Evolutionary conservation across 2,329 filamentous ascomycete genomes (phyloP), one percentile per base, ranked within the genome.

Genomic region (Decorospora gaudefroyi): DNA sequence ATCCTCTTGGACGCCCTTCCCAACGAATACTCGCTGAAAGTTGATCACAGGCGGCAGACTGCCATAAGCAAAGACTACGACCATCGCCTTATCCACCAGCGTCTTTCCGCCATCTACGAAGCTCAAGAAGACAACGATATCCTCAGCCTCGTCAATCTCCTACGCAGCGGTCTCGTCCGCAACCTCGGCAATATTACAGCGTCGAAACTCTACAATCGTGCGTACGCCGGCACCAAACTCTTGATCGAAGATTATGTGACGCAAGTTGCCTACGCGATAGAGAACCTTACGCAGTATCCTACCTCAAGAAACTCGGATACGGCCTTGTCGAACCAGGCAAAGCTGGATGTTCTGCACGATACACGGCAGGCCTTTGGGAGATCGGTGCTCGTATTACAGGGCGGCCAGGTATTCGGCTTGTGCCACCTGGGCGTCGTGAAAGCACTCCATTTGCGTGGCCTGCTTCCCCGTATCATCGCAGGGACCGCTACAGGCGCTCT

Each of bases 361-460:
- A 90, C 90, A 7, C 80, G 91, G 8, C 89, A 93, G 67, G 88
- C 90, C 0, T 95, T 95, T 71, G 92, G 91, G 7, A 80, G 90
- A 53, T 93, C 86, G 42, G 90, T 88, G 1, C 77, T 96, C 16
- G 86, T 96, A 4, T 72, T 96, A 1, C 90, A 96, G 67, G 91
- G 91, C 33, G 91, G 92, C 10, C 88, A 90, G 28, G 92, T 95
- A 45, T 96, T 96, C 61, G 91, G 91, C 2, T 74, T 96, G 7
- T 96, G 89, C 60, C 92, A 96, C 69, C 70, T 96, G 4, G 91
- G 91, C 5, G 90, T 96, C 4, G 88, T 95, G 26, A 95, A 92
- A 65, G 90, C 90, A 2, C 74, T 96, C 27, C 88, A 91, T 70
- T 73, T 90, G 23, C 82, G 87, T 18, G 88, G 88, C 0, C 73